Base-by-base conservation (phyloP, 352 stramenopile species). In the Pythium scleroteichum region DNA sequence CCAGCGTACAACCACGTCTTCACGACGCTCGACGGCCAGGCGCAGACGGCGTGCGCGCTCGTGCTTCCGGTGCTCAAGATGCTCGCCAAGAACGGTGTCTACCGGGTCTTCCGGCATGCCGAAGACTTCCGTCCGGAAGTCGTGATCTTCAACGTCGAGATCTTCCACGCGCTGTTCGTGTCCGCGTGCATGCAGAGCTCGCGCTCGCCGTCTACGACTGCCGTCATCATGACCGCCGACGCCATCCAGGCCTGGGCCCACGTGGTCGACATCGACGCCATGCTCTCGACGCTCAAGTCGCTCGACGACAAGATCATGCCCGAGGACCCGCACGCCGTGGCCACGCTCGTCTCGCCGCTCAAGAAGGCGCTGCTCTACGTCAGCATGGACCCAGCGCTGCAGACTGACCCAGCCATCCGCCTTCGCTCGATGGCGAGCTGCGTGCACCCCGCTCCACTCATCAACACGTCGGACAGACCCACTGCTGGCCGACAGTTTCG, bases 41-140 rank as follows among this genome's bases (percentile, higher is more conserved):
- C 26, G 13, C 64, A 75, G 24, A 61, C 44, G 4, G 33, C 45
- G 1, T 64, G 58, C 24, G 40, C 48, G 7, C n/a, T 72, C 2
- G 9, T 80, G 13, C 59, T 85, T 17, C 69, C 66, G 3, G 52
- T 78, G 24, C 59, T 83, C 27, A 85, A 85, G 47, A 47, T 85
- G 13, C 42, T 53, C 2, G 64, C 62, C n/a, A 83, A 85, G 47
- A 76, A 79, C 57, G 42, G 53, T 22, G 61, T 80, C 19, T 62
- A 58, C 47, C 16, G 33, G 16, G 17, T 55, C 46, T 59, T 62
- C 13, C 7, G 10, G 7, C 46, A 52, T 20, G 53, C 22, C 1
- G 66, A 78, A 27, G 76, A 75, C 26, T 44, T 59, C 3, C 69
- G 58, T 13, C 66, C 69, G 8, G 67, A 68, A 22, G 10, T 52